Conservation (phyloP, 352 stramenopile genomes). For the Phytopythium sindhum region DNA sequence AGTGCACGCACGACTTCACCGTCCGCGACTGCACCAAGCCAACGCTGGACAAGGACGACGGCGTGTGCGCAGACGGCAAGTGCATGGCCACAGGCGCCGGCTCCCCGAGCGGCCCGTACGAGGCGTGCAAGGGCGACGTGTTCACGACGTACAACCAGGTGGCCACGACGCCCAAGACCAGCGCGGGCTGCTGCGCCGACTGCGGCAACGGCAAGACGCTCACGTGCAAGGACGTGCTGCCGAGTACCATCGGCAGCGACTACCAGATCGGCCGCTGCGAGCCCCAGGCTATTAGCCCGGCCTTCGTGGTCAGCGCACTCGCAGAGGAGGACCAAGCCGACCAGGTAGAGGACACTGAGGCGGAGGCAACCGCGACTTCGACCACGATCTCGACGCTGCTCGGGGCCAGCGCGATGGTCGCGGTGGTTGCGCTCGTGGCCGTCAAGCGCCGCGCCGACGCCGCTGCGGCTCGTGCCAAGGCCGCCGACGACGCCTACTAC, state of each 20-base stretch:
- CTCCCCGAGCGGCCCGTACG: background rate
- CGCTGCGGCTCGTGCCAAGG: background rate
- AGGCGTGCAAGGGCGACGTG: background rate
- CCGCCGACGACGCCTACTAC: constrained; percentile 12
- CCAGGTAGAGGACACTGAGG: background rate
- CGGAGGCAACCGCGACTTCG: background rate
- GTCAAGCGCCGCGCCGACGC: constrained; percentile 6
- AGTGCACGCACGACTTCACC: background rate
- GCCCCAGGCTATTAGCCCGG: background rate
- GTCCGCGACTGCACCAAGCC: background rate
- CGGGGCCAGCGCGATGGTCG: constrained; percentile 8
- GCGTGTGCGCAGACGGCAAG: background rate
- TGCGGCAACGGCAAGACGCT: background rate
- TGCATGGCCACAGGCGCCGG: background rate
- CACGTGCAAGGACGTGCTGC: background rate
- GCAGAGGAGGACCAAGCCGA: background rate
- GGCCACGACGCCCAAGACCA: background rate
- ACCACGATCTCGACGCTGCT: background rate
- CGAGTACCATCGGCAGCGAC: background rate
- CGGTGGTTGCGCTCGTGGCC: constrained; percentile 6
- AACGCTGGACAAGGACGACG: background rate
- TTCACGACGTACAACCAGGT: background rate
- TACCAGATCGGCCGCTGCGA: constrained; percentile 2
- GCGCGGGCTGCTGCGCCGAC: background rate
- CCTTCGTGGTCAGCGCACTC: background rate